Evolutionary conservation across 2,329 filamentous ascomycete species (phyloP), one percentile per base, ranked within the genome.

Genomic region (Exserohilum rostratum): DNA sequence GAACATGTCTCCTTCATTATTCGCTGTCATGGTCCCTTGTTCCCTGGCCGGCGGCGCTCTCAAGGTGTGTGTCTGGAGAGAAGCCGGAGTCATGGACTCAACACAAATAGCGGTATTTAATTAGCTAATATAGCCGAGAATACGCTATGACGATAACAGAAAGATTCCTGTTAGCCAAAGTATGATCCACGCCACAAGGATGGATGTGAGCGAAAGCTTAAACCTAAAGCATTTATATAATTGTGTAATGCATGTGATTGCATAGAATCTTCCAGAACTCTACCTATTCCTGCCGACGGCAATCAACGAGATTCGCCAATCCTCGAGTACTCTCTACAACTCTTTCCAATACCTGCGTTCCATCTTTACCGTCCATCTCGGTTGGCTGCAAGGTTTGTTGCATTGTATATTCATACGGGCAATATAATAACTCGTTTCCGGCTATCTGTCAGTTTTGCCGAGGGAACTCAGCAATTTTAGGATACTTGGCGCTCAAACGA

Each of bases 1-100:
- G 4, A 57, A 57, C 12, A 37, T 12, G 31, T 57, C 50, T 54
- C 13, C n/a, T 40, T 48, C 6, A 37, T 22, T 48, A 7, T 40
- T 44, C 12, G 33, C 37, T 45, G 17, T 18, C 40, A 51, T 51
- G 6, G 34, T 46, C 27, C 25, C 12, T 46, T 33, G 9, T 18
- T 2, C 13, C 10, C 1, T 17, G 31, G 31, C 38, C 1, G 33
- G 33, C 38, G 11, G 13, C 30, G 5, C 15, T 38, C 18, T n/a
- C 10, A 17, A 11, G 15, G 4, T 5, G 6, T 3, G 48, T 27
- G 13, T 51, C 20, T 54, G 42, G 31, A 37, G 34, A 44, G 42
- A 57, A 27, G 35, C 20, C 6, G 20, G 46, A 57, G 38, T 22
- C 18, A 30, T 18, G 22, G 30, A 43, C 34, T 53, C 25, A 18